Evolutionary conservation across 768 basidiomycete genomes (phyloP), one percentile per base, ranked within the genome.

Genomic region (Tulasnella sp.): DNA sequence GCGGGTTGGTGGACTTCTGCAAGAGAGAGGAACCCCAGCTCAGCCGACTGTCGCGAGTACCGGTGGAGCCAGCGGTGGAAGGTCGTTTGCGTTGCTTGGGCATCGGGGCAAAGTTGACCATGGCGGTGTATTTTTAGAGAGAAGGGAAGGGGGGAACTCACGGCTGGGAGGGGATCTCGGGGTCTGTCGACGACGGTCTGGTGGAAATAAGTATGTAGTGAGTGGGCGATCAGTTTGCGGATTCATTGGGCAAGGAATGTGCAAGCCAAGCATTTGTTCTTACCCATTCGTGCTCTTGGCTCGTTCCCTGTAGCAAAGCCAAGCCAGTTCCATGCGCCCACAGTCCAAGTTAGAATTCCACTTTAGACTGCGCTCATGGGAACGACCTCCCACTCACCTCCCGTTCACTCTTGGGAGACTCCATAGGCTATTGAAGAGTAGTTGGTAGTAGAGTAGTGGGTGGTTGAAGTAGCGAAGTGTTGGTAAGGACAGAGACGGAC

Each of bases 211-310:
- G 10, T 9, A 61, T 4, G 7, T 6, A 18, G 57, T 20, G 29
- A 1, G 61, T 67, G 20, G 48, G 48, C 48, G 48, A 51, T 51
- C 48, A 51, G 48, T 51, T 51, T 51, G 48, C 48, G 48, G 48
- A 51, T 51, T 51, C n/a, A n/a, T 51, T 20, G 9, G 20, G 42
- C 42, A 44, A 13, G 42, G 40, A 44, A 15, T 44, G 42, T 44
- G 48, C 20, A 67, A 67, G 61, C 61, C 61, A 67, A 67, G 61
- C 26, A 67, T 32, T 67, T 67, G 61, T 67, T 67, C 61, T 29
- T 67, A 67, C 61, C 61, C 61, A 67, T 13, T 67, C 61, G 61
- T 67, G 32, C 61, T 67, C 61, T 67, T 67, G 61, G 61, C 61
- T 67, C 2, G n/a, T 67, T 5, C 61, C 61, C 61, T 67, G 61